Base-by-base conservation (phyloP, 2,329 filamentous ascomycete species). In the Aspergillus quadrilineatus region DNA sequence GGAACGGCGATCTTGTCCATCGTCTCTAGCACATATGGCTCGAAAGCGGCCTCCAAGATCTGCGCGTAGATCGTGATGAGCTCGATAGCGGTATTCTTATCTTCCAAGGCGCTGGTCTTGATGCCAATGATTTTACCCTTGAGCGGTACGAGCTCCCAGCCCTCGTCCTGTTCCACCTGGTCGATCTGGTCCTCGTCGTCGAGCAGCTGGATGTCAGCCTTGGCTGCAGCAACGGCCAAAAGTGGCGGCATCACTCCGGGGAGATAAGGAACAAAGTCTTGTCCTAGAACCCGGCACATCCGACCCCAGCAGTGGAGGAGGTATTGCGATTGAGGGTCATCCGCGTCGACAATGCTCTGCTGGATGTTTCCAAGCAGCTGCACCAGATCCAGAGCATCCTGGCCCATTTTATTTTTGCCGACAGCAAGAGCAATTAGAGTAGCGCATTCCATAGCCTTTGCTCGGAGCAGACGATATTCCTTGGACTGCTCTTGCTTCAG, bases 11-110 rank as follows among this genome's bases (percentile, higher is more conserved):
- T 95, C 77, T 94, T 94, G 74, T 96, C 91, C 89, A 97, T 94
- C 57, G 96, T 95, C 58, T 96, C 88, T 44, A 87, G 82, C 51
- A 96, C 93, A 64, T 95, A 97, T 1, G 90, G 90, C 53, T 94
- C 92, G 71, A 99, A 99, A 30, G 89, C 85, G 22, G 83, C 91
- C 72, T 97, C 91, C n/a, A 99, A 83, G 28, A 96, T 92, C 72
- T 97, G 92, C 1, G 94, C 93, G 70, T 99, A 99, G 60, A 99
- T 93, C 46, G 96, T 92, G 59, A 99, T 89, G 52, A 99, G 85
- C 76, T 99, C 94, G 63, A 99, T 97, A n/a, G 94, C 94, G 84
- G 96, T 97, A 75, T 97, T 92, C 80, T 99, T 99, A 77, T 99
- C 94, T 67, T 99, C 94, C 74, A 99, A 87, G 8, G 89, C 90